Percentiles rank a stretch among this genome's conserved stretches.
Conservation (phyloP, 768 basidiomycete species). For the Phlebiopsis flavidoalba region DNA sequence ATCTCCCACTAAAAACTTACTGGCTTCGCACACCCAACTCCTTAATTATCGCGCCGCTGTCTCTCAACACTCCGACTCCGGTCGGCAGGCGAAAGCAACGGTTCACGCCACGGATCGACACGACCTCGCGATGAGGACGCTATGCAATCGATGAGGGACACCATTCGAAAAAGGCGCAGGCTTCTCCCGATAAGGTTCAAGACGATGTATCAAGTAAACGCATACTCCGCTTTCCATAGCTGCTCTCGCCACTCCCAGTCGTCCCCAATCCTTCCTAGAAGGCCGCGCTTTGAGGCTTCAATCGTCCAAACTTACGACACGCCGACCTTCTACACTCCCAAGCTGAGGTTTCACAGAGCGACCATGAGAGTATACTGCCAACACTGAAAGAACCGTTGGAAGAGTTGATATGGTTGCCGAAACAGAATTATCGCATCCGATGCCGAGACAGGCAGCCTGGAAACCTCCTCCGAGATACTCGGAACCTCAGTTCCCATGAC, state of each 20-base stretch:
- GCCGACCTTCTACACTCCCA: slow-evolving; percentile 5
- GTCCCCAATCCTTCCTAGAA: background rate
- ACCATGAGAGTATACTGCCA: background rate
- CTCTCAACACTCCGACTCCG: slow-evolving; percentile 19
- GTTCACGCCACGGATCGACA: slow-evolving; percentile 12
- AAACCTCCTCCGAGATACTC: background rate
- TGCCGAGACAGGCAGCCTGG: background rate
- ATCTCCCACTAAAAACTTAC: background rate
- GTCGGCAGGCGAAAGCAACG: slow-evolving; percentile 24
- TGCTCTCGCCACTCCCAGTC: slow-evolving; percentile 1
- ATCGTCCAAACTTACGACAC: slow-evolving; percentile 10
- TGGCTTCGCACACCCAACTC: slow-evolving; percentile 12
- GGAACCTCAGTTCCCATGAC: background rate
- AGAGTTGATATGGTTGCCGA: background rate
- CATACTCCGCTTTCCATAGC: slow-evolving; percentile 9
- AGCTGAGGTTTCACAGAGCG: background rate
- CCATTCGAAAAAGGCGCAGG: slow-evolving; percentile 21
- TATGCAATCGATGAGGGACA: slow-evolving; percentile 17
- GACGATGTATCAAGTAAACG: background rate
- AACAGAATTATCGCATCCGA: background rate
- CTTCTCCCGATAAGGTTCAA: background rate
- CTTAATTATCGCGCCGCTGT: slow-evolving; percentile 16
- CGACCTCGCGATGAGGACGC: slow-evolving; percentile 13
- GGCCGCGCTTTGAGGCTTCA: slow-evolving; percentile 5
- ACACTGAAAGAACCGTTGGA: background rate